Evolutionary conservation across 108 stramenopile species (phyloP), one percentile per base, ranked within the genome.

Genomic region (Pseudonitzschia pungens): DNA sequence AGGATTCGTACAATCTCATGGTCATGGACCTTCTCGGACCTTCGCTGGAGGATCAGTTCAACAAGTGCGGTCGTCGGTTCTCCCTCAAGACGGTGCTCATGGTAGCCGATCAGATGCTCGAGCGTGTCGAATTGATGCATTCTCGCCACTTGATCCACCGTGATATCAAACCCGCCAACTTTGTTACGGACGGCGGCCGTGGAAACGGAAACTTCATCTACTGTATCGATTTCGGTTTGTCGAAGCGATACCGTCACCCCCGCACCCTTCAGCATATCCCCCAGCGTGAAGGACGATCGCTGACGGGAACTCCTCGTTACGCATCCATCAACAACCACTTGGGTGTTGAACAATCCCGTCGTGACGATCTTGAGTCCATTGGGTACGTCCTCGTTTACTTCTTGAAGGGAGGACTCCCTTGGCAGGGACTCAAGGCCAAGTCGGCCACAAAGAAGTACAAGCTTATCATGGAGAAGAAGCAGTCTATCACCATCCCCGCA

Each of bases 21-120:
- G 98, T 99, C n/a, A 98, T 99, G 98, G 98, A 99, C 73, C 83
- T 99, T 8, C 85, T 99, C 16, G 98, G 98, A n/a, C 97, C 96
- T 24, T 96, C 95, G 24, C 79, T 99, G 10, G 98, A 99, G 77
- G 98, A 99, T 88, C 95, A 96, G 59, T 99, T 99, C 89, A 98
- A 97, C 85, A 97, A 96, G 73, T 98, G 97, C 74, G 96, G 97
- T 5, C 92, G 97, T 20, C 76, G 96, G 12, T 99, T 99, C 70
- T 90, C 91, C 32, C 87, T 98, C 57, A 96, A 96, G 83, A 97
- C 97, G 16, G 97, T 98, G 11, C 86, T 98, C 27, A 97, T 97
- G 92, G 83, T 99, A 53, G 98, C 98, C 0, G 98, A 99, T 80
- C 98, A 99, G 76, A 93, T 99, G 87, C 77, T 99, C 57, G 98